Evolutionary conservation across 768 basidiomycete species (phyloP).

Genomic region (Fomitopsis pulvina): DNA sequence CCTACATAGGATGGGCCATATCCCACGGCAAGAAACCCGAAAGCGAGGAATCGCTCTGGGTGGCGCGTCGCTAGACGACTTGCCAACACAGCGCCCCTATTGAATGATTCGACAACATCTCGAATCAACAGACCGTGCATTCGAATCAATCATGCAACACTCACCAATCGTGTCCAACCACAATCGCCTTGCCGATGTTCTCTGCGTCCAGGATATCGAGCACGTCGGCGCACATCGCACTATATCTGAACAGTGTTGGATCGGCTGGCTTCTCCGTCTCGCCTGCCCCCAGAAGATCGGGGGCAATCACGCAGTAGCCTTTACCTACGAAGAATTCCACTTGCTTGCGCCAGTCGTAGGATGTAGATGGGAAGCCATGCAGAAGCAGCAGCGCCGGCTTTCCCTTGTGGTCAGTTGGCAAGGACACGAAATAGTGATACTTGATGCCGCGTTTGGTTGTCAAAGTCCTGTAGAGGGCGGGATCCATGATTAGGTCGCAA

Average conservation of each 20-base stretch:
- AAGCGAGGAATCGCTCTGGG: constrained; percentile 34
- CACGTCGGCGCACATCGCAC: constrained; percentile 23
- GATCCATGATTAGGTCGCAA: too few species aligned
- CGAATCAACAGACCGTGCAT: too few species aligned
- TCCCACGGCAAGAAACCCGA: constrained; percentile 29
- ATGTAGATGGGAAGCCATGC: constrained; percentile 39
- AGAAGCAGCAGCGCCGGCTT: constrained; percentile 36
- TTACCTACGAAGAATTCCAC: constrained; percentile 30
- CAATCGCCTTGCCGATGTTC: constrained; percentile 22
- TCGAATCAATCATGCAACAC: too few species aligned
- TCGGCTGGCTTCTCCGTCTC: constrained; percentile 36
- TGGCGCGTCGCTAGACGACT: constrained; percentile 33
- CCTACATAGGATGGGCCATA: constrained; percentile 25
- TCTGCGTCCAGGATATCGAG: constrained; percentile 28
- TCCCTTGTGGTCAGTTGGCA: constrained; percentile 14
- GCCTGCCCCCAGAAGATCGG: constrained; percentile 43
- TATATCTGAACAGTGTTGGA: constrained; percentile 19
- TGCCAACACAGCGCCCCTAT: constrained; percentile 29
- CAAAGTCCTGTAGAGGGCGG: constrained; percentile 26
- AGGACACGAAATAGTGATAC: constrained; percentile 31
- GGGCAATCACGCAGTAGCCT: constrained; percentile 39
- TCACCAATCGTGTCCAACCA: constrained; percentile 30
- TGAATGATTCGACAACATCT: too few species aligned
- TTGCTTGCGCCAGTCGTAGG: constrained; percentile 36
- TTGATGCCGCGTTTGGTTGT: constrained; percentile 26